A percentile compares a stretch with the other conserved stretches of the same genome.
Conservation (phyloP, 257 asterid species). For the Lycium barbarum region DNA sequence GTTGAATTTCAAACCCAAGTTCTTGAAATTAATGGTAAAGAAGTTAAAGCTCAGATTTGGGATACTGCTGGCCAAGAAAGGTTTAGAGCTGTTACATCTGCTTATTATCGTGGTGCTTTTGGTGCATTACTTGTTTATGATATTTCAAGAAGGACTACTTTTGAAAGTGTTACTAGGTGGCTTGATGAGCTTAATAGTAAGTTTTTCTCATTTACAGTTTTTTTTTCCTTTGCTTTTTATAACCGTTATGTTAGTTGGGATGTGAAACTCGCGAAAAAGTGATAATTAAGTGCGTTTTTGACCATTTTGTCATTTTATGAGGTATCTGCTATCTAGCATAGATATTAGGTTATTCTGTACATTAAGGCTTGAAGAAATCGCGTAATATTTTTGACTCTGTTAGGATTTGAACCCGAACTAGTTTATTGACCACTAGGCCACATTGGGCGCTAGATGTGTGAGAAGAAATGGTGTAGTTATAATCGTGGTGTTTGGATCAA, state of each 20-base stretch:
- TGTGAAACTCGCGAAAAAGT: neutral
- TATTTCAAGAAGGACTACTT: conserved; percentile 34
- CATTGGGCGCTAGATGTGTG: too few relatives aligned
- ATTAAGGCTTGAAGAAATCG: too few relatives aligned
- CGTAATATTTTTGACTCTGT: too few relatives aligned
- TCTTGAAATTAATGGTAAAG: conserved; percentile 40
- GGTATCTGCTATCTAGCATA: neutral
- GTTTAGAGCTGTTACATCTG: conserved; percentile 45
- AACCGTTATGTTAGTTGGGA: neutral
- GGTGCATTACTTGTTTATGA: conserved; percentile 44
- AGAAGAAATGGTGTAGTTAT: too few relatives aligned
- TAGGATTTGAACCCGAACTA: too few relatives aligned
- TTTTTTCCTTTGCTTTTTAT: neutral
- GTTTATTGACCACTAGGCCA: too few relatives aligned
- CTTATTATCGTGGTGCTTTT: conserved; percentile 45
- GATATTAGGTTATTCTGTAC: too few relatives aligned
- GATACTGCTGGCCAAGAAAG: conserved; percentile 47
- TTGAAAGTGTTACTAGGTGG: conserved; percentile 40
- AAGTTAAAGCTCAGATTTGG: conserved; percentile 49
- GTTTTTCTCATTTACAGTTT: neutral
- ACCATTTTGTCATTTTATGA: neutral
- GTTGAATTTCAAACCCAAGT: conserved; percentile 43
- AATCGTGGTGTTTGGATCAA: too few relatives aligned
- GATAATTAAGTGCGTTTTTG: neutral
- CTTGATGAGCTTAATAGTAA: conserved; percentile 44